Percentiles rank a stretch among this genome's conserved stretches.
phyloP scores from a whole-genome alignment of 352 stramenopile species.

The Salisapilia sapeloensis region DNA sequence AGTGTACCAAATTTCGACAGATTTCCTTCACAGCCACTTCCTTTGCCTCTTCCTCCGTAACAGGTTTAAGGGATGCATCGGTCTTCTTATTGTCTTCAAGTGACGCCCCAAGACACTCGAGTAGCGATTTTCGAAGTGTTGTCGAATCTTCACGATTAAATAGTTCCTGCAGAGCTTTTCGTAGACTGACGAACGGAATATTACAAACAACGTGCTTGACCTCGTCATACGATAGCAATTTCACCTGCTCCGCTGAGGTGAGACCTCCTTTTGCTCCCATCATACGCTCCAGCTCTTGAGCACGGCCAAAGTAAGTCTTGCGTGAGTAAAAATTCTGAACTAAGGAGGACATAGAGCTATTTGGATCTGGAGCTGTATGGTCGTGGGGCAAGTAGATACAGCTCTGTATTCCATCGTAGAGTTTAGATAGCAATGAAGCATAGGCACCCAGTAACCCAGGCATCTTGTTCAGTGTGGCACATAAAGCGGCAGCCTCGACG shows the following conservation, averaged over 20 bases:
- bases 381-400: slow-evolving; percentile 29
- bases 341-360: slow-evolving; percentile 20
- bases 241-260: slow-evolving; percentile 16
- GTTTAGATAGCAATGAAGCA: slow-evolving; percentile 39
- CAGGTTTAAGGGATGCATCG: no score
- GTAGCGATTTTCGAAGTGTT: background rate
- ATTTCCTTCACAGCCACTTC: no score
- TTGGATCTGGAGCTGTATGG: background rate
- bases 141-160: background rate
- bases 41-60: no score
- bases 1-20: no score
- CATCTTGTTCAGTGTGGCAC: slow-evolving; percentile 62
- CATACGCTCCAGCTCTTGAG: slow-evolving; percentile 27
- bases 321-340: slow-evolving; percentile 34
- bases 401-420: slow-evolving; percentile 29
- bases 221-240: slow-evolving; percentile 19
- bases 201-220: slow-evolving; percentile 21
- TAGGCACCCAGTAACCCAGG: slow-evolving; percentile 64
- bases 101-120: no score
- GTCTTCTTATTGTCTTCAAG: no score
- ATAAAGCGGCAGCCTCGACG: slow-evolving; percentile 55
- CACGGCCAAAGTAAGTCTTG: slow-evolving; percentile 53
- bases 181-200: slow-evolving; percentile 23
- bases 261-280: slow-evolving; percentile 21
- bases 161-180: background rate